Percentiles rank a stretch among this genome's conserved stretches.
phyloP scores from a whole-genome alignment of 1,284 basidiomycete species.

The Malassezia pachydermatis region DNA sequence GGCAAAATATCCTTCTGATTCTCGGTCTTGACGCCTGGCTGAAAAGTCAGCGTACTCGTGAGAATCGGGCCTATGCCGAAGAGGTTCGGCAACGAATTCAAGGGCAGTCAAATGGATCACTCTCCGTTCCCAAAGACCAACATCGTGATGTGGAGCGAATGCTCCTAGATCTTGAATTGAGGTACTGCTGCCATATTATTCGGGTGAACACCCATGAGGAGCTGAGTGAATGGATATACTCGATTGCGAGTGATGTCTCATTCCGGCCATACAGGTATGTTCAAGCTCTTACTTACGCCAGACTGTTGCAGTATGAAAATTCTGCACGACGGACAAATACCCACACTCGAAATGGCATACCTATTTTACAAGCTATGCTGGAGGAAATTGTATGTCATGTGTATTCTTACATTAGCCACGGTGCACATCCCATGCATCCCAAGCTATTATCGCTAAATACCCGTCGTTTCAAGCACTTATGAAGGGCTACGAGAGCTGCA shows the following conservation, averaged over 20 bases:
- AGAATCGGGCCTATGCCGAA: constrained; percentile 7
- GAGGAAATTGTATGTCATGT: constrained; percentile 15
- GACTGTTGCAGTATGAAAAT: background rate
- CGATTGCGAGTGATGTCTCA: constrained; percentile 14
- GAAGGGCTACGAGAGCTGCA: background rate
- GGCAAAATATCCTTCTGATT: constrained; percentile 4
- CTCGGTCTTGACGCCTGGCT: constrained; percentile 10
- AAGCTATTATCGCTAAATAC: constrained; percentile 6
- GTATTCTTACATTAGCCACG: constrained; percentile 1
- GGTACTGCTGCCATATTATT: constrained; percentile 9
- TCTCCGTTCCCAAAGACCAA: background rate
- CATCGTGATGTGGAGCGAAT: background rate
- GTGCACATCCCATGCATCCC: background rate
- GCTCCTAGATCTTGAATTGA: constrained; percentile 8
- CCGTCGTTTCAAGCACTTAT: constrained; percentile 9
- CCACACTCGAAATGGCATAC: background rate
- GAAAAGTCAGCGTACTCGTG: background rate
- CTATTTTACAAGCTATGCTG: constrained; percentile 13
- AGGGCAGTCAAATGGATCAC: background rate
- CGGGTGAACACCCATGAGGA: background rate
- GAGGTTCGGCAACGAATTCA: constrained; percentile 8
- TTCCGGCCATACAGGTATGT: constrained; percentile 14
- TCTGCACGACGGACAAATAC: background rate
- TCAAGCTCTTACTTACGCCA: background rate
- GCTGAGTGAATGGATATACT: constrained; percentile 5